Evolutionary conservation across 2,329 filamentous ascomycete genomes (phyloP).

Genomic region (Cercospora citrullina): DNA sequence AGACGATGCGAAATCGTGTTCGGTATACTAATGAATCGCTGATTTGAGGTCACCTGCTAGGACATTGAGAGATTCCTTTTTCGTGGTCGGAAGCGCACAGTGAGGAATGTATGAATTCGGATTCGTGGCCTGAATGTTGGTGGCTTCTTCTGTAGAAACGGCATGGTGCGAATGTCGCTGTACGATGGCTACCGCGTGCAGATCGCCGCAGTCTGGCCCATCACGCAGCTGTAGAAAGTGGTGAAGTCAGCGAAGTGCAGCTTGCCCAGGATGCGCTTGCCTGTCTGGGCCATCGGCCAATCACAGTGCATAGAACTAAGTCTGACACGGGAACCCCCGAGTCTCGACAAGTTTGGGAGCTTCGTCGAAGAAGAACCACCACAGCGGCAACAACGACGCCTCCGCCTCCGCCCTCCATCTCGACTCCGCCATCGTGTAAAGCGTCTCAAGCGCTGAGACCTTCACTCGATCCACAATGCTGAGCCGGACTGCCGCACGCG

Average conservation of each 20-base stretch:
- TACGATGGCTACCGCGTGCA: too few relatives aligned
- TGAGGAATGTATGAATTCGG: too few relatives aligned
- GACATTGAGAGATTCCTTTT: too few relatives aligned
- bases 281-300: not conserved
- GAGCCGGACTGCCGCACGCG: conserved; percentile 86
- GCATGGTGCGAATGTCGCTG: too few relatives aligned
- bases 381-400: conserved; percentile 3
- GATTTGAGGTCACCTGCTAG: too few relatives aligned
- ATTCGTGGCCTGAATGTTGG: too few relatives aligned
- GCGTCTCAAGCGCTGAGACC: conserved; percentile 39
- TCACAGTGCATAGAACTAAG: too few relatives aligned
- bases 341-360: conserved; percentile 8
- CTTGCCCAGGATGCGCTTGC: not conserved
- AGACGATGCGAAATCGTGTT: too few relatives aligned
- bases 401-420: not conserved
- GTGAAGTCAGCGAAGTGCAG: conserved; percentile 2
- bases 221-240: not conserved
- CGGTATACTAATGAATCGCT: too few relatives aligned
- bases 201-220: not conserved
- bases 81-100: too few relatives aligned
- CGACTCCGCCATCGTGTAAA: conserved; percentile 24
- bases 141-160: too few relatives aligned
- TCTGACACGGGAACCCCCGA: conserved; percentile 4
- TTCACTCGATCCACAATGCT: conserved; percentile 67
- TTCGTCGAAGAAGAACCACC: conserved; percentile 5